These are phyloP conservation scores for Oryza longistaminata DNA, from an alignment of 176 grass and related monocot species.

Conservation along the genomic window DNA sequence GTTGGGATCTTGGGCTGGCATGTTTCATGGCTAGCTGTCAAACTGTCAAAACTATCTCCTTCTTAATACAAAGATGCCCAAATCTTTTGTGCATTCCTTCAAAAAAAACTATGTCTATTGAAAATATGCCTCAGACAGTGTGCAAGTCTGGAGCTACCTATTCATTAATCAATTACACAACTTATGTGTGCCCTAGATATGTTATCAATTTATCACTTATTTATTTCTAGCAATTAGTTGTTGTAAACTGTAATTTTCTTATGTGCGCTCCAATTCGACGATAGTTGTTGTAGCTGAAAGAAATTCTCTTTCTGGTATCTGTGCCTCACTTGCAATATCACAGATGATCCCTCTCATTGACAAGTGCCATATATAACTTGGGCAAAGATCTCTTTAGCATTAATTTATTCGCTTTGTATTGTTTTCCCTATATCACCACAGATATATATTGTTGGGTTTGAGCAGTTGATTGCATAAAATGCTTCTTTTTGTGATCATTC, in stretches of 20 bases:
- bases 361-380: background rate
- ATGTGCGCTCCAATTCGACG: background rate
- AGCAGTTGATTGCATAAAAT: conserved; percentile 9
- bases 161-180: too few species aligned
- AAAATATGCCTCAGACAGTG: background rate
- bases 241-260: too few species aligned
- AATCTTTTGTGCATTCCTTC: too few species aligned
- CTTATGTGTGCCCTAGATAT: too few species aligned
- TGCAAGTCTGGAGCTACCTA: too few species aligned
- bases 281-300: background rate
- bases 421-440: background rate
- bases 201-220: too few species aligned
- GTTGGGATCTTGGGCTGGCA: too few species aligned
- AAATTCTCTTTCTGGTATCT: background rate
- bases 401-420: background rate
- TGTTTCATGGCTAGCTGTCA: too few species aligned
- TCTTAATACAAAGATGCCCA: too few species aligned
- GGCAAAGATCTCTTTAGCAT: background rate
- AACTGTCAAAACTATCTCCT: too few species aligned
- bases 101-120: background rate
- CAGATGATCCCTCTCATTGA: conserved; percentile 2
- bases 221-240: too few species aligned
- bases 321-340: background rate
- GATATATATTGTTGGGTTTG: background rate
- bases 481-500: background rate